Evolutionary conservation across 345 rosid species (phyloP), one percentile per base, ranked within the genome.

Genomic region (Rubroshorea leprosula): DNA sequence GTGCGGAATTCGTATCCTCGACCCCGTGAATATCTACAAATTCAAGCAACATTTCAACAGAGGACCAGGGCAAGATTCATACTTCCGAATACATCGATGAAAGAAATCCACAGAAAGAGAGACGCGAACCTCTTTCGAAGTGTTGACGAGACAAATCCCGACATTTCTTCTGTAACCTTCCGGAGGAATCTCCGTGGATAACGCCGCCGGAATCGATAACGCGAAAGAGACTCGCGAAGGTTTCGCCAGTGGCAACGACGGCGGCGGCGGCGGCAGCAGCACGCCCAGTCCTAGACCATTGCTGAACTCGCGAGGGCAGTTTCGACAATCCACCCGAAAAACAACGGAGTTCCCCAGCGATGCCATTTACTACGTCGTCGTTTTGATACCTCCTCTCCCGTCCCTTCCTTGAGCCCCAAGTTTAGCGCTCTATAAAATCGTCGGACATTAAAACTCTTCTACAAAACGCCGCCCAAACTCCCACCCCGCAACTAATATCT

Each of bases 161-260:
- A 87, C 95, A 43, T 80, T 87, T 64, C 69, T 80, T 52, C 96
- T 74, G 64, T 84, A 84, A 18, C 92, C 96, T n/a, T 69, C 87
- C 0, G 96, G 91, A n/a, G 92, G 80, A 66, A 75, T 60, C 38
- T 84, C 95, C 63, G 67, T 65, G n/a, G 77, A 47, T 21, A 63
- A n/a, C n/a, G n/a, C 41, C 7, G 75, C 68, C 56, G 60, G 57
- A 0, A 62, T 24, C 8, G 79, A 66, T 39, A 64, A 63, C 31
- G 74, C 60, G 15, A 49, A 62, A 64, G 78, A 70, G 2, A 54
- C 68, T n/a, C 53, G 61, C 19, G 35, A 49, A 11, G 73, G 64
- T 55, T 67, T 71, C 24, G 62, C 19, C 21, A 21, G 9, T 1
- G 52, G 24, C 25, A 67, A 71, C 67, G 76, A 59, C 45, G 5